These are phyloP conservation scores for Xylariaceae sp. DNA, from an alignment of 2,329 filamentous ascomycete species.

Conservation along the genomic window DNA sequence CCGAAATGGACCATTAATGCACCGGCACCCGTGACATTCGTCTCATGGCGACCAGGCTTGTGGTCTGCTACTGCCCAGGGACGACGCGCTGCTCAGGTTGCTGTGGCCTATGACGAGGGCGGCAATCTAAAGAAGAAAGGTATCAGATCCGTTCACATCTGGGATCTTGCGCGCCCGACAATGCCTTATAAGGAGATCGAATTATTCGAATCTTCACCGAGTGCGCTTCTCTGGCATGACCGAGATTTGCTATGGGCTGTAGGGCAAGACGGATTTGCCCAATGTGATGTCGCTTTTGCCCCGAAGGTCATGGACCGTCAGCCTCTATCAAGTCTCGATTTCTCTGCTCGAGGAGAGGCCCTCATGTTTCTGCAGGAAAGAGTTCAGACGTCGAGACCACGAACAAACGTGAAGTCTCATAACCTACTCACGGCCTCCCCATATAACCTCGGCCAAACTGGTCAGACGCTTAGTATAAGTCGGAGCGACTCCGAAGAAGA, in stretches of 20 bases:
- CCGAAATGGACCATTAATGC: conserved; percentile 57
- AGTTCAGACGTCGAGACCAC: conserved; percentile 41
- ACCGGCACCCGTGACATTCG: conserved; percentile 53
- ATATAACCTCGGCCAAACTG: conserved; percentile 45
- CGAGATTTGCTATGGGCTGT: conserved; percentile 63
- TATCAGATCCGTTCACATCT: conserved; percentile 57
- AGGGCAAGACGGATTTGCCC: conserved; percentile 58
- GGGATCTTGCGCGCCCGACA: conserved; percentile 62
- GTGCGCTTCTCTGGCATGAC: conserved; percentile 57
- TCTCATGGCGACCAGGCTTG: conserved; percentile 59
- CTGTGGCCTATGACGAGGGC: conserved; percentile 56
- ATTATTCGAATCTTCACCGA: conserved; percentile 53
- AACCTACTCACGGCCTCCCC: conserved; percentile 35
- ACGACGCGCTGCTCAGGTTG: conserved; percentile 55
- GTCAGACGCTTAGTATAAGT: conserved; percentile 50
- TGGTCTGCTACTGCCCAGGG: conserved; percentile 61
- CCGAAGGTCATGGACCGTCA: conserved; percentile 58
- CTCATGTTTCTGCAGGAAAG: conserved; percentile 60
- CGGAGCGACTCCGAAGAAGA: conserved; percentile 63
- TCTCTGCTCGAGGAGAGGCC: conserved; percentile 55
- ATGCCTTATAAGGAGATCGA: conserved; percentile 64
- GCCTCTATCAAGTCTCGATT: conserved; percentile 55
- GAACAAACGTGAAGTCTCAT: conserved; percentile 22
- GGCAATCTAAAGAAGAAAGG: conserved; percentile 49
- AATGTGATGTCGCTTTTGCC: conserved; percentile 61